These are phyloP conservation scores for Claviceps sp. DNA, from an alignment of 2,329 filamentous ascomycete genomes.

Conservation along the genomic window DNA sequence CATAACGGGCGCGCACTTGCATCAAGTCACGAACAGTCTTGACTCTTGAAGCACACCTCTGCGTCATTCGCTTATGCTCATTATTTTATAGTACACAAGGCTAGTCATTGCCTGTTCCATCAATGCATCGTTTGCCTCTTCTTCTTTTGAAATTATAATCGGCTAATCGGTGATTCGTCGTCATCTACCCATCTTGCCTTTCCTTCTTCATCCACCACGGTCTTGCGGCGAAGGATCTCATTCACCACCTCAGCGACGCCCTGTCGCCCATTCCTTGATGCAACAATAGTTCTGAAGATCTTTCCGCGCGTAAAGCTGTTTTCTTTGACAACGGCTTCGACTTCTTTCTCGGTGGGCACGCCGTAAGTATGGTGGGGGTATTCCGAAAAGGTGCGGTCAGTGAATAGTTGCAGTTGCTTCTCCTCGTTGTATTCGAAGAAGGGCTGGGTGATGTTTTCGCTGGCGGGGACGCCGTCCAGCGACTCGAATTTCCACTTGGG, in stretches of 20 bases:
- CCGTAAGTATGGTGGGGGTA: constrained; percentile 64
- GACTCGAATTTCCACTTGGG: constrained; percentile 67
- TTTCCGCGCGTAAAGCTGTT: constrained; percentile 34
- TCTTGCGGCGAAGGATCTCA: constrained; percentile 56
- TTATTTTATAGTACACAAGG: background rate
- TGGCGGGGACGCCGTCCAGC: constrained; percentile 49
- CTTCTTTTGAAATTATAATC: constrained; percentile 14
- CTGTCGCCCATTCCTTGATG: constrained; percentile 47
- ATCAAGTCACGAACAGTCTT: background rate
- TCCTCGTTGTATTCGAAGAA: constrained; percentile 51
- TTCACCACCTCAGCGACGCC: constrained; percentile 54
- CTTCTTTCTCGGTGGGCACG: constrained; percentile 57
- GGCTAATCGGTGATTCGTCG: constrained; percentile 18
- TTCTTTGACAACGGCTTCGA: constrained; percentile 30
- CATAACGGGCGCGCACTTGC: background rate
- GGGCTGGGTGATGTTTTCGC: constrained; percentile 40
- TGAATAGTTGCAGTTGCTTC: constrained; percentile 46
- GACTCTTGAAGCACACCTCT: background rate
- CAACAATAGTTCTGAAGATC: constrained; percentile 50
- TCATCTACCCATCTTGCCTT: constrained; percentile 25
- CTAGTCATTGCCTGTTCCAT: background rate
- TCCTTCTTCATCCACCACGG: constrained; percentile 30
- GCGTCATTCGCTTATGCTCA: background rate
- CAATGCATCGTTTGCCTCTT: background rate
- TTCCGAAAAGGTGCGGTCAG: constrained; percentile 45